A percentile compares a stretch with the other conserved stretches of the same genome.
Evolutionary conservation across 345 rosid genomes (phyloP).

Genomic region (Brassica nigra): DNA sequence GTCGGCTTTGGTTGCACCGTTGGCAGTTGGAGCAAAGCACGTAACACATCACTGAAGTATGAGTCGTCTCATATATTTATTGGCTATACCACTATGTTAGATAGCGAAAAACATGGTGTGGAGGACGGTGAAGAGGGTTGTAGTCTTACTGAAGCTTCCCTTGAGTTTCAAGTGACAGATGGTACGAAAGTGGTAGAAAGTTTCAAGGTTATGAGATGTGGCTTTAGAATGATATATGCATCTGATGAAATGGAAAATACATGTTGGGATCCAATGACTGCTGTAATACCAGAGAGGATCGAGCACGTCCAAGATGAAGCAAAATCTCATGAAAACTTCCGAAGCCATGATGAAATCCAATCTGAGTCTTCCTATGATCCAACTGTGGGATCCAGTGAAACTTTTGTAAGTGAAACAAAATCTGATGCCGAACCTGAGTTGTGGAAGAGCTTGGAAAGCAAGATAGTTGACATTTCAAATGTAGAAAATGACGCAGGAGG

Average conservation of each 20-base stretch:
- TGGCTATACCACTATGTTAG: not conserved
- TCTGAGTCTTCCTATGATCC: not conserved
- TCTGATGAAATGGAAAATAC: not conserved
- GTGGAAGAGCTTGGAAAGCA: not conserved
- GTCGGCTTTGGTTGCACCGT: not conserved
- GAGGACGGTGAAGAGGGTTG: not conserved
- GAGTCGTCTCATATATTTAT: conserved; percentile 19
- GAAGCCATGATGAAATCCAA: not conserved
- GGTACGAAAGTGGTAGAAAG: not conserved
- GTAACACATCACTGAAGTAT: not conserved
- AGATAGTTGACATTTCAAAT: not conserved
- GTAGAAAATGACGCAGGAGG: not conserved
- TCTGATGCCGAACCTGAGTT: not conserved
- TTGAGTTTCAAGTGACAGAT: conserved; percentile 29
- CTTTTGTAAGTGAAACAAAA: not conserved
- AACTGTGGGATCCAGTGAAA: not conserved
- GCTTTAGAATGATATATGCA: conserved; percentile 10
- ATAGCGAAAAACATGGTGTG: not conserved
- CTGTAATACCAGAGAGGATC: not conserved
- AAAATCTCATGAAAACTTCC: not conserved
- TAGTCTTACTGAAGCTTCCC: not conserved
- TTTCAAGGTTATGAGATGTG: conserved; percentile 9
- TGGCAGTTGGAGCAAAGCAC: conserved; percentile 13
- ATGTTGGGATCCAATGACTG: not conserved
- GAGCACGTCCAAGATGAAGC: not conserved